Conservation (phyloP, 345 rosid species). For the Microthlaspi erraticum region DNA sequence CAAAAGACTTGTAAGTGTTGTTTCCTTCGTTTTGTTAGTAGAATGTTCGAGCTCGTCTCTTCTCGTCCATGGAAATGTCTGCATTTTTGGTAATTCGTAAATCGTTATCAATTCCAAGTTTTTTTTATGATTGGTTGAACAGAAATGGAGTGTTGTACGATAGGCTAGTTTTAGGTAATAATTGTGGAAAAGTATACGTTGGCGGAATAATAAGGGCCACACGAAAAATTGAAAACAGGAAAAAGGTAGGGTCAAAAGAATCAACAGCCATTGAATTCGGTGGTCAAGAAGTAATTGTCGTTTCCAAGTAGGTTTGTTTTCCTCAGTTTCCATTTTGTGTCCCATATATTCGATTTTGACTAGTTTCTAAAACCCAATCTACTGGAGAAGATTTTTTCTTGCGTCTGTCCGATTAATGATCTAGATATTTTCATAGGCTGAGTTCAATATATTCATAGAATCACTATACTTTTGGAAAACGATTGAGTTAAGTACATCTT, state of each 20-base stretch:
- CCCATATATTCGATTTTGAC: slow-evolving; percentile 19
- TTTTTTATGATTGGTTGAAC: slow-evolving; percentile 2
- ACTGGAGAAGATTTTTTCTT: not conserved
- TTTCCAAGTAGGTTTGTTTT: slow-evolving; percentile 22
- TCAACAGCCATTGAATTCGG: slow-evolving; percentile 31
- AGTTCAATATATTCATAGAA: not conserved
- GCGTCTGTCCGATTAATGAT: slow-evolving; percentile 25
- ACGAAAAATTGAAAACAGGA: slow-evolving; percentile 10
- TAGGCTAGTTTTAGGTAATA: slow-evolving; percentile 4
- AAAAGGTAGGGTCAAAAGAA: slow-evolving; percentile 13
- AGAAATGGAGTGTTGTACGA: slow-evolving; percentile 12
- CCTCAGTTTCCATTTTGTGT: not conserved
- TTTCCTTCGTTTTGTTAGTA: slow-evolving; percentile 25
- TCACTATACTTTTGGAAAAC: too few species aligned
- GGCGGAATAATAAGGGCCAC: slow-evolving; percentile 18
- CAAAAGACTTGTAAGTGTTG: slow-evolving; percentile 34
- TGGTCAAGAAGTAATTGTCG: slow-evolving; percentile 31
- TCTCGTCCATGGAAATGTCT: slow-evolving; percentile 36
- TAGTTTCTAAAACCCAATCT: slow-evolving; percentile 9
- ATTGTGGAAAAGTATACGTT: not conserved
- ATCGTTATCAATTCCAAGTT: not conserved
- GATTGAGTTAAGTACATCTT: too few species aligned
- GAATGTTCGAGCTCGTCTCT: slow-evolving; percentile 26
- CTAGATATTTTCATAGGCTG: slow-evolving; percentile 22
- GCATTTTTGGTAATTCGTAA: not conserved